These are phyloP conservation scores for Penicillium sp. DNA, from an alignment of 2,329 filamentous ascomycete genomes.

Conservation along the genomic window DNA sequence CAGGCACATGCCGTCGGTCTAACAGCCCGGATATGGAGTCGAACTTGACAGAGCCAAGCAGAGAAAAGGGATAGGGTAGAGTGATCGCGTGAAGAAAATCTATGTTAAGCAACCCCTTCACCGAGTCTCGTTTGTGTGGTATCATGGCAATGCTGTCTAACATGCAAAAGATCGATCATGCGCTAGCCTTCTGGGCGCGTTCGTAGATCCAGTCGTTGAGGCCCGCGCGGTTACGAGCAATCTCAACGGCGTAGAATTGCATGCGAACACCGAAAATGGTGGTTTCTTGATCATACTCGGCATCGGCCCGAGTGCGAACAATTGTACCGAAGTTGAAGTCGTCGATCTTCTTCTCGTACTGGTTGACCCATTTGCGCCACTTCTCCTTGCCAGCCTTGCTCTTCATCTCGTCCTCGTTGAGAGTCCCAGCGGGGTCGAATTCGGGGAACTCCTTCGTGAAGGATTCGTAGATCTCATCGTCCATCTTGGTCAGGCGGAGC, in stretches of 20 bases:
- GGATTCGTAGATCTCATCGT: conserved; percentile 91
- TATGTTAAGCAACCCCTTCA: neutral
- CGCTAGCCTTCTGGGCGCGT: conserved; percentile 55
- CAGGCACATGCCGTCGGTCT: conserved; percentile 19
- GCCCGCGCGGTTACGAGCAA: conserved; percentile 76
- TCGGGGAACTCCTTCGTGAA: conserved; percentile 88
- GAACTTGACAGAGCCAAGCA: conserved; percentile 9
- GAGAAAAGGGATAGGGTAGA: conserved; percentile 1
- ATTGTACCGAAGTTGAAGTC: conserved; percentile 99
- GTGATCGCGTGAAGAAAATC: neutral
- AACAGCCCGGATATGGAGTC: conserved; percentile 16
- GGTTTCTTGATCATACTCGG: conserved; percentile 81
- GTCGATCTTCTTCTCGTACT: conserved; percentile 90
- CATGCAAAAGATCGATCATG: conserved; percentile 13
- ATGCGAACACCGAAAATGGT: conserved; percentile 89
- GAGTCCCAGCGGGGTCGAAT: conserved; percentile 75
- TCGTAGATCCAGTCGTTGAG: conserved; percentile 98
- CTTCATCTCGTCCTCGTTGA: conserved; percentile 96
- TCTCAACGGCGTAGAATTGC: conserved; percentile 81
- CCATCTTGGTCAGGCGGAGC: conserved; percentile 86
- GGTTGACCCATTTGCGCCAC: conserved; percentile 93
- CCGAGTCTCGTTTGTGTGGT: neutral
- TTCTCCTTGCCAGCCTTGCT: conserved; percentile 90
- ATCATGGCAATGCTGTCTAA: neutral
- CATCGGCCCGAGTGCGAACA: conserved; percentile 73